Evolutionary conservation across 371 early-diverging fungal species (phyloP).

Genomic region (Mortierella sp.): DNA sequence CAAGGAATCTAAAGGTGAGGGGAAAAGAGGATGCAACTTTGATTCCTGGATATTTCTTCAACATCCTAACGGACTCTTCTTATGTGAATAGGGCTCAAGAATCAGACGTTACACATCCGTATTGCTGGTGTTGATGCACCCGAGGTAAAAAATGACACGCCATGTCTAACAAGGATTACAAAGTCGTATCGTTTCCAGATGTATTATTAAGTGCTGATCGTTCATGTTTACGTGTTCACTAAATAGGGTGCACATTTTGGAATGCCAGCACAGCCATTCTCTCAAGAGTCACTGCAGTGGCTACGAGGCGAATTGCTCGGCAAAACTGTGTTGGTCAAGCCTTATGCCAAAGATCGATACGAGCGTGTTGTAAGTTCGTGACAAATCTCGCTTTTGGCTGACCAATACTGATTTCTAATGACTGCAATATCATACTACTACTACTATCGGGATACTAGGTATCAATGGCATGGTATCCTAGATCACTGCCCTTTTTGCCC

Average conservation of each 20-base stretch:
- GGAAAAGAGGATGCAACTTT: neutral
- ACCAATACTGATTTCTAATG: neutral
- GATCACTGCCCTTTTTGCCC: constrained; percentile 58
- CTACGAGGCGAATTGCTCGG: constrained; percentile 63
- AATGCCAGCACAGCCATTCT: constrained; percentile 78
- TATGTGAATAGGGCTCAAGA: constrained; percentile 60
- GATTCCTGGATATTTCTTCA: neutral
- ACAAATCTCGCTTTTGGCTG: neutral
- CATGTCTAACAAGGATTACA: no score
- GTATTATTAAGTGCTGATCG: no score
- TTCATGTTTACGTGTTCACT: neutral
- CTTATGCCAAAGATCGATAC: constrained; percentile 76
- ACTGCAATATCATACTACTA: no score
- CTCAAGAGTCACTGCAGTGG: constrained; percentile 71
- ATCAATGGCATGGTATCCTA: constrained; percentile 72
- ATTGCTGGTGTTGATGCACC: constrained; percentile 88
- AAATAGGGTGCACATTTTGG: constrained; percentile 72
- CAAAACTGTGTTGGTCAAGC: constrained; percentile 66
- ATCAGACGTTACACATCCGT: constrained; percentile 74
- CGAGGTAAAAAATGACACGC: constrained; percentile 59
- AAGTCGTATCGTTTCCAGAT: no score
- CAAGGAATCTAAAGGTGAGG: constrained; percentile 57
- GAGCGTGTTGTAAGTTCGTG: constrained; percentile 68
- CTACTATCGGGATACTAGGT: constrained; percentile 54
- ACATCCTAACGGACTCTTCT: no score